Conservation (phyloP, 345 rosid genomes). For the Rubroshorea leprosula region DNA sequence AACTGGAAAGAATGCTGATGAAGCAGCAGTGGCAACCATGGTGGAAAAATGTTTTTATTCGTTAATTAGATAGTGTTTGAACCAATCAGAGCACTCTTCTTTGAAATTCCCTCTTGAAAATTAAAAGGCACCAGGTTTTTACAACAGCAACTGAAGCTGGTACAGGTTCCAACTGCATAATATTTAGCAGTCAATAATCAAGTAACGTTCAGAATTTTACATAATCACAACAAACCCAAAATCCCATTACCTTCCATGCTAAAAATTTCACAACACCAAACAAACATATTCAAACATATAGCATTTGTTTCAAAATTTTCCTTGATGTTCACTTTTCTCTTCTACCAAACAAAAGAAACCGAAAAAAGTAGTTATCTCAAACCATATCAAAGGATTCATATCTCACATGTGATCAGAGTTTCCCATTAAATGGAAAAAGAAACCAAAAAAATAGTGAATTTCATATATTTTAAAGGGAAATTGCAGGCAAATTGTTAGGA, state of each 20-base stretch:
- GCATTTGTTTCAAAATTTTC: background rate
- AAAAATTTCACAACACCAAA: background rate
- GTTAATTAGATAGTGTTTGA: background rate
- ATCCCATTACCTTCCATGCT: background rate
- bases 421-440: too few species aligned
- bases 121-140: background rate
- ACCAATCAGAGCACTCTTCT: background rate
- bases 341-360: too few species aligned
- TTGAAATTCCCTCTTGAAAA: background rate
- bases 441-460: too few species aligned
- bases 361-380: too few species aligned
- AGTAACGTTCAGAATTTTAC: background rate
- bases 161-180: background rate
- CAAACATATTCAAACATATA: background rate
- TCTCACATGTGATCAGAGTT: too few species aligned
- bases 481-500: too few species aligned
- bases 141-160: background rate
- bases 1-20: constrained; percentile 63
- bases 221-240: background rate
- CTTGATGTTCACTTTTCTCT: too few species aligned
- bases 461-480: too few species aligned
- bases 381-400: too few species aligned
- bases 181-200: background rate
- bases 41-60: constrained; percentile 8
- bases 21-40: constrained; percentile 80